Percentiles rank a stretch among this genome's conserved stretches.
phyloP scores from a whole-genome alignment of 1,284 basidiomycete genomes.

The Puccinia coronata region DNA sequence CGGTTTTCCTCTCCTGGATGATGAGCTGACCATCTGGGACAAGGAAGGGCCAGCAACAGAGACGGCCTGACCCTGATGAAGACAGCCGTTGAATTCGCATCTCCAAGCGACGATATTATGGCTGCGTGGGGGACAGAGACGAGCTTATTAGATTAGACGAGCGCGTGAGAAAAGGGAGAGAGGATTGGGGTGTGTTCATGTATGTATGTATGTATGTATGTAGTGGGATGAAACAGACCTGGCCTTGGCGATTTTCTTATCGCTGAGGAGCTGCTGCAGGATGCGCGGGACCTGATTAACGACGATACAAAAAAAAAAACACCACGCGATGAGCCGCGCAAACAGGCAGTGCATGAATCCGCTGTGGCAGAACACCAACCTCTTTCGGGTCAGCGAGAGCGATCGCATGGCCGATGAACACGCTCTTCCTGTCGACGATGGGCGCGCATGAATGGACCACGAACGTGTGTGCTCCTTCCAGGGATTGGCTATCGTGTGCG shows the following conservation, averaged over 20 bases:
- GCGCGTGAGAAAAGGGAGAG: not conserved
- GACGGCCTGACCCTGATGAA: constrained; percentile 69
- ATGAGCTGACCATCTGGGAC: not conserved
- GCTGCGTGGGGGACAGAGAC: not conserved
- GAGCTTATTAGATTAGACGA: not conserved
- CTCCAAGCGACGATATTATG: constrained; percentile 49
- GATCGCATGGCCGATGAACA: constrained; percentile 80
- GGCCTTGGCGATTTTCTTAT: constrained; percentile 42
- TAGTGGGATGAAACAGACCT: constrained; percentile 7
- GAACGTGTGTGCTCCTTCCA: constrained; percentile 58
- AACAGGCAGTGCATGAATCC: not conserved
- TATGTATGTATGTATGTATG: too few species aligned
- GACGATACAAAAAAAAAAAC: not conserved
- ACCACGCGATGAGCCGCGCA: not conserved
- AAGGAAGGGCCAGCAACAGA: not conserved
- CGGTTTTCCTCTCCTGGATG: too few species aligned
- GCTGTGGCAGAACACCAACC: not conserved
- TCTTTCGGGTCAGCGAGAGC: constrained; percentile 68
- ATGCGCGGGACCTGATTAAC: constrained; percentile 23
- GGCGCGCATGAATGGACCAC: constrained; percentile 71
- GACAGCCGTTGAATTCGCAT: constrained; percentile 62
- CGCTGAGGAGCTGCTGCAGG: constrained; percentile 25
- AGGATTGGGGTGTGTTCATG: too few species aligned
- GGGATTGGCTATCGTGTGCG: not conserved
- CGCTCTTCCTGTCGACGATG: constrained; percentile 77